Evolutionary conservation across 1,284 basidiomycete species (phyloP), one percentile per base, ranked within the genome.

Genomic region (Sporisorium graminicola): DNA sequence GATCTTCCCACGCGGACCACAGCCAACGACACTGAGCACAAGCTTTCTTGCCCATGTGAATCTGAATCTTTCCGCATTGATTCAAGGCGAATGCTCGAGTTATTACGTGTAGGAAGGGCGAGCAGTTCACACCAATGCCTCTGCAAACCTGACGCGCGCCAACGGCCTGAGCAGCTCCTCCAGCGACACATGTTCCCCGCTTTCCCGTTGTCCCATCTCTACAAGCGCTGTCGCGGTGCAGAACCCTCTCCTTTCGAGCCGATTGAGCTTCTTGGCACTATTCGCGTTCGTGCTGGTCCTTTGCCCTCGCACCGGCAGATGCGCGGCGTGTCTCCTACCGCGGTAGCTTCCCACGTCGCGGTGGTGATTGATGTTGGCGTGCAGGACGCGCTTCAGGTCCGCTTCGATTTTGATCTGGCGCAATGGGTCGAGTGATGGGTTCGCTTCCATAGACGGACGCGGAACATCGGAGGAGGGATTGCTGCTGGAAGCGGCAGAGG

Each of bases 331-430:
- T 83, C 94, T 88, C 86, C 91, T 89, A 37, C 94, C 94, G 61
- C 92, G 90, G 85, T 95, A 94, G 79, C 91, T 93, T 53, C 94
- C 94, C 86, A 96, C 94, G 88, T 91, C 92, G 71, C 93, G 88
- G 86, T 94, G 92, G 86, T 95, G 94, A 10, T 90, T 91, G 86
- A 96, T 94, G 84, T 95, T 94, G 83, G 94, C 94, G 86, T 90
- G 89, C 76, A 94, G 88, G 82, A 92, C 90, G 72, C 92, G 89
- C 81, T 89, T 90, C 79, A 94, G 87, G 85, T 96, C 94, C 24
- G 91, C 89, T 87, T 95, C 94, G 77, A 95, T 91, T 86, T 90
- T 91, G 77, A 96, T 86, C 57, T 89, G 89, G 77, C 90, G 89
- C 70, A 96, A 87, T 1, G 90, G 89, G 50, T 85, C 84, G 27